phyloP scores from a whole-genome alignment of 257 asterid genomes.

The Gynochthodes officinalis region DNA sequence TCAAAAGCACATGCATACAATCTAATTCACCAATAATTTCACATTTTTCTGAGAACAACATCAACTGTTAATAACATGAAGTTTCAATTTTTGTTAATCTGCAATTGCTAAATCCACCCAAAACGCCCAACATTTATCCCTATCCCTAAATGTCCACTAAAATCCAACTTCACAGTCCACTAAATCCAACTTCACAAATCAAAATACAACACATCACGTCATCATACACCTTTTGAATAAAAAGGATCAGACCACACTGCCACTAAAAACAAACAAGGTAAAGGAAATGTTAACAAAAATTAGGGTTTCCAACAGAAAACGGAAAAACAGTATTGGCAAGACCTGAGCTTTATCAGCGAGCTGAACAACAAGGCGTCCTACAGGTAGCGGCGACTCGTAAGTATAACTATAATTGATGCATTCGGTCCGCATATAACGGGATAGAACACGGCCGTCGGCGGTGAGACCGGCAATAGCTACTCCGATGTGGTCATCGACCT shows the following conservation, averaged over 20 bases:
- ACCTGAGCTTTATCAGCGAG: slow-evolving; percentile 99
- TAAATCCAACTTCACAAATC: neutral
- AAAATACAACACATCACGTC: neutral
- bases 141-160: neutral
- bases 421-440: slow-evolving; percentile 92
- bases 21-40: neutral
- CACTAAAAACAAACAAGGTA: slow-evolving; percentile 1
- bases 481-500: slow-evolving; percentile 98
- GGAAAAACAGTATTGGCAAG: neutral
- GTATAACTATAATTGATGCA: slow-evolving; percentile 82
- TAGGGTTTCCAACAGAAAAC: slow-evolving; percentile 27
- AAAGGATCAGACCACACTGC: neutral
- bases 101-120: neutral
- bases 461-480: slow-evolving; percentile 98
- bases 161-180: neutral
- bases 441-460: slow-evolving; percentile 95
- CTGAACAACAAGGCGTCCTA: slow-evolving; percentile 96
- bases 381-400: slow-evolving; percentile 84
- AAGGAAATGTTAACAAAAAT: neutral
- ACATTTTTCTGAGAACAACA: neutral
- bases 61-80: neutral
- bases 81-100: neutral
- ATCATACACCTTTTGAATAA: neutral
- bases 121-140: neutral
- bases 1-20: neutral